Base-by-base conservation (phyloP, 192 early-diverging fungal species). In the Rhizoclosmatium globosum region DNA sequence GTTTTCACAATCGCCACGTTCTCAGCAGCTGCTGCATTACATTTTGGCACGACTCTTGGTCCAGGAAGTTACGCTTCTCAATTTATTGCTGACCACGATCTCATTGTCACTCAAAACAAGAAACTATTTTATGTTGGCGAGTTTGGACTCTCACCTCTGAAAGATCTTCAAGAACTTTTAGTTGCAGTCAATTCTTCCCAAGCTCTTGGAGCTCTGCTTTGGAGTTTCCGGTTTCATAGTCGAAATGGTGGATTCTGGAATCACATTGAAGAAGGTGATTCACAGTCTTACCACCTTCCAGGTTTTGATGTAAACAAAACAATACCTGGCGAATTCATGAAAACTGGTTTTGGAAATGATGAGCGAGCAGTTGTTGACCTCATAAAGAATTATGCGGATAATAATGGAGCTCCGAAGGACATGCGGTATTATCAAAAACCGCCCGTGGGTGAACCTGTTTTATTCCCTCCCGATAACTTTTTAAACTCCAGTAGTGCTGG, bases 191-290 rank as follows among this genome's bases (percentile, higher is more conserved):
- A n/a, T n/a, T 23, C 19, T 42, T 21, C 31, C 21, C 9, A 23
- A 38, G 3, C 50, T 48, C 42, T 53, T 2, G 82, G 79, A 38
- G 50, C 81, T 3, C 47, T 85, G 65, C 13, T 76, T 6, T 85
- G 84, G 84, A 67, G 59, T 39, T 59, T 85, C 56, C 75, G 84
- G 17, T 83, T 65, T 47, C 84, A 77, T 46, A 19, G 64, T 15
- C 48, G 76, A 9, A 21, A 56, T 1, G 84, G 84, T 4, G 84
- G 84, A 21, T 85, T 85, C 64, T 83, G 83, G 74, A 67, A 70
- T 13, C 84, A 85, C 66, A 17, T 15, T n/a, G 84, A 85, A 62
- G 60, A 56, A 11, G 47, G 69, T 17, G 77, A 72, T 19, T 78
- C 80, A 48, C 62, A 15, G 3, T 47, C 84, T 39, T 85, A 83